phyloP scores from a whole-genome alignment of 169 alveolate species.

The Haemoproteus tartakovskyi region DNA sequence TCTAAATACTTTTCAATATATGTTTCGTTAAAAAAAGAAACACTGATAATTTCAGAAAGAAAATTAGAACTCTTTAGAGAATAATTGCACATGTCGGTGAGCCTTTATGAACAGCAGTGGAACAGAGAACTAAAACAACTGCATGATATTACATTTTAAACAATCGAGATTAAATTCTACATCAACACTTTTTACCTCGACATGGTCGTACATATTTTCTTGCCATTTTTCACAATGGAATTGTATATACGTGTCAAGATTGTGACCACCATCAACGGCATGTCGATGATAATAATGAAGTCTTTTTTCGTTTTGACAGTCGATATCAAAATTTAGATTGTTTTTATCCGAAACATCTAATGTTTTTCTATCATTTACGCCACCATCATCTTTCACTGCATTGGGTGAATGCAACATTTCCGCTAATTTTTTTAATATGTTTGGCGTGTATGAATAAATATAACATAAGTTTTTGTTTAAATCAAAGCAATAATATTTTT shows the following conservation, averaged over 20 bases:
- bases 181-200: constrained; percentile 60
- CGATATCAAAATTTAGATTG: constrained; percentile 2
- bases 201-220: constrained; percentile 61
- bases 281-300: constrained; percentile 1
- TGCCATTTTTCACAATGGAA: constrained; percentile 67
- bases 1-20: too few species aligned
- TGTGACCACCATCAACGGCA: constrained; percentile 12
- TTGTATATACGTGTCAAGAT: constrained; percentile 52
- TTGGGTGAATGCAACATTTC: constrained; percentile 52
- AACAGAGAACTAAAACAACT: too few species aligned
- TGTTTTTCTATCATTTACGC: neutral
- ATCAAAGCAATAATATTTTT: constrained; percentile 27
- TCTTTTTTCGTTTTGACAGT: constrained; percentile 11
- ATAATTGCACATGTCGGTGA: too few species aligned
- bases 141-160: constrained; percentile 33
- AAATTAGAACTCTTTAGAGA: too few species aligned
- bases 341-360: neutral
- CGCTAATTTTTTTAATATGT: constrained; percentile 58
- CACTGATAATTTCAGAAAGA: too few species aligned
- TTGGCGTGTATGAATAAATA: constrained; percentile 51
- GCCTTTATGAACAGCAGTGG: too few species aligned
- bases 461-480: constrained; percentile 60
- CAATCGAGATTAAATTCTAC: constrained; percentile 34
- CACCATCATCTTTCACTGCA: neutral
- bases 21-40: too few species aligned